Base-by-base conservation (phyloP, 768 basidiomycete genomes). In the Rhodosporidiobolus sp. region DNA sequence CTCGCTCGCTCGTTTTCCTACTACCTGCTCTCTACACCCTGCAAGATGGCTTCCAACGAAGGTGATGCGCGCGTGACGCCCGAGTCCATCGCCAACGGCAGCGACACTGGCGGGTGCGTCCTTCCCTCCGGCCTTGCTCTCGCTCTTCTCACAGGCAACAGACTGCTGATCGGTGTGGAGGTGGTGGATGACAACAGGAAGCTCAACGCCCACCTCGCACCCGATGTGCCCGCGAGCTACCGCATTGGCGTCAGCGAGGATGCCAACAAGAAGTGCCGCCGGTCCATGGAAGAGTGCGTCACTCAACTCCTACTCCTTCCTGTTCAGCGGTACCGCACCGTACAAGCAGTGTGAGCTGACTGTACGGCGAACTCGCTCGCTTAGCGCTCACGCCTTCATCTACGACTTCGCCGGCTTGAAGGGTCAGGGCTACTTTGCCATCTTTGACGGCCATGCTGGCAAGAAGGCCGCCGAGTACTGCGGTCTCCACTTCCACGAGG, bases 381-480 rank as follows among this genome's bases (percentile, higher is more conserved):
- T 17, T 63, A 73, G 72, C 60, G 63, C 73, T 0, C 94, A 97
- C 81, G 91, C 92, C 32, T 96, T 97, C 79, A 88, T 98, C 65
- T 89, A 94, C 71, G 94, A 98, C 80, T 99, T 91, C 81, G 93
- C 88, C 49, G 87, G 88, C 46, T 84, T 99, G 28, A 62, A 66
- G 58, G 96, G 96, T 0, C 96, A 99, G 81, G 96, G 94, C 11
- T 98, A 96, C 85, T 98, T 95, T 81, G 95, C 95, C 8, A 88
- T 99, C 57, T 99, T 98, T 79, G 96, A 99, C 78, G 96, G 96
- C 6, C 96, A 99, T 80, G 96, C 96, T 1, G 96, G 96, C 28
- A 97, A 94, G 80, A 92, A 97, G 78, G 94, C 95, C 52, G 96
- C 96, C 28, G 96, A 99, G 81, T 98, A 94, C 94, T 98, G 96